phyloP scores from a whole-genome alignment of 805 yeast genomes.

The Wickerhamomyces chambardii region DNA sequence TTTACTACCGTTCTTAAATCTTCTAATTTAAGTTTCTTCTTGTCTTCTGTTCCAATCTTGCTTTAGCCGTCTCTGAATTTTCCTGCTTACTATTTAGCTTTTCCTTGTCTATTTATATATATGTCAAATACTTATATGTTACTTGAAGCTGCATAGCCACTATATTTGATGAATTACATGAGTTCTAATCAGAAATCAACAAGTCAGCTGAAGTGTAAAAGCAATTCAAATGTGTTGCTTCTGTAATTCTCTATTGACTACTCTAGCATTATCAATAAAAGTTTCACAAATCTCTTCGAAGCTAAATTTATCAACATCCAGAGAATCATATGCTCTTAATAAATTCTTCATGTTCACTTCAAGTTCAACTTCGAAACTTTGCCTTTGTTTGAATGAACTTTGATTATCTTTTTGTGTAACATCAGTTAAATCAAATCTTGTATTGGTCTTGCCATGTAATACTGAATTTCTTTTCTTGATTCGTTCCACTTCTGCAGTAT shows the following conservation, averaged over 20 bases:
- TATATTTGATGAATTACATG: no score
- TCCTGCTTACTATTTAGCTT: no score
- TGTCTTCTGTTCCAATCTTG: no score
- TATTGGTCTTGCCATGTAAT: conserved; percentile 64
- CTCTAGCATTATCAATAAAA: conserved; percentile 51
- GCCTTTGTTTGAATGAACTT: conserved; percentile 16
- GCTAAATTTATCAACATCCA: conserved; percentile 36
- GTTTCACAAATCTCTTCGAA: conserved; percentile 52
- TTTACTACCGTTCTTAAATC: no score
- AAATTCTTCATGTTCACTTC: conserved; percentile 39
- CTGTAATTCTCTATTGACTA: conserved; percentile 18
- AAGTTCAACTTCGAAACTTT: conserved; percentile 37
- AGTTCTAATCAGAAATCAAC: no score
- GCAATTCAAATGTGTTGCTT: no score
- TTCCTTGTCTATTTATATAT: no score
- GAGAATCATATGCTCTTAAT: conserved; percentile 28
- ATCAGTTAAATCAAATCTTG: conserved; percentile 65
- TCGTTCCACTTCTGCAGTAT: conserved; percentile 48
- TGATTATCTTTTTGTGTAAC: conserved; percentile 25
- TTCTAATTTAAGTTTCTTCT: no score
- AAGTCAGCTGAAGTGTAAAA: no score
- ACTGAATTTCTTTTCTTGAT: conserved; percentile 67
- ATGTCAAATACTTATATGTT: no score
- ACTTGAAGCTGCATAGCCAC: no score
- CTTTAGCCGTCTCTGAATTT: no score